Conservation (phyloP, 2,329 filamentous ascomycete species). For the Xylaria sp. region DNA sequence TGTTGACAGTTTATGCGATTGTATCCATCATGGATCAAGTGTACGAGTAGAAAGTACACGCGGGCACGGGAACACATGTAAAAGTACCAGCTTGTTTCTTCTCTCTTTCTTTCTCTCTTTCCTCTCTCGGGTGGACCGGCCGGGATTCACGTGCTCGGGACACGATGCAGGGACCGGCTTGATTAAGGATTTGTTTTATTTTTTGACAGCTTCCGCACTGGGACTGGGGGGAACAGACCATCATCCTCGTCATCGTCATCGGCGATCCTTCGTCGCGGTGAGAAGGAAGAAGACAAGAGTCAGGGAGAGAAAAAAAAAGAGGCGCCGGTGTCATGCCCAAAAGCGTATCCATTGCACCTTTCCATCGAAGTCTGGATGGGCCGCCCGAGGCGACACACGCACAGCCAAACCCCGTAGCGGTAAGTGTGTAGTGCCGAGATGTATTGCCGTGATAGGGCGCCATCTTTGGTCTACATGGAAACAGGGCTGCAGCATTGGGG, state of each 20-base stretch:
- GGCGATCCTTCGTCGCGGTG: not conserved
- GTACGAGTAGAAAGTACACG: too few species aligned
- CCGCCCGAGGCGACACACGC: not conserved
- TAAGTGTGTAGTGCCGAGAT: not conserved
- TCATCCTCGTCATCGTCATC: not conserved
- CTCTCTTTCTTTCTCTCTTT: not conserved
- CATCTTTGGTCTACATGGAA: not conserved
- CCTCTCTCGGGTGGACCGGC: not conserved
- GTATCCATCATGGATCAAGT: not conserved
- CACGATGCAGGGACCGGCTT: conserved; percentile 18
- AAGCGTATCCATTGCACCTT: not conserved
- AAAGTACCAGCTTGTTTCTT: too few species aligned
- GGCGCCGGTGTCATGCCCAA: not conserved
- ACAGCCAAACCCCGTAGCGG: not conserved
- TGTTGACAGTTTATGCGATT: not conserved
- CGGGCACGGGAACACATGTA: too few species aligned
- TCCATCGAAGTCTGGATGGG: not conserved
- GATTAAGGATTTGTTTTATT: conserved; percentile 6
- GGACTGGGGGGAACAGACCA: not conserved
- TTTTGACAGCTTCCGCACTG: conserved; percentile 12
- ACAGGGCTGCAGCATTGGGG: conserved; percentile 12
- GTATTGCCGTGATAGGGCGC: conserved; percentile 1
- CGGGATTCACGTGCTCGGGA: conserved; percentile 15
- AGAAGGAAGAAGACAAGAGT: not conserved
- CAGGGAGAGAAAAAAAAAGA: not conserved